A percentile compares a stretch with the other conserved stretches of the same genome.
Conservation (phyloP, 805 yeast species). For the Nakazawaea wickerhamii region DNA sequence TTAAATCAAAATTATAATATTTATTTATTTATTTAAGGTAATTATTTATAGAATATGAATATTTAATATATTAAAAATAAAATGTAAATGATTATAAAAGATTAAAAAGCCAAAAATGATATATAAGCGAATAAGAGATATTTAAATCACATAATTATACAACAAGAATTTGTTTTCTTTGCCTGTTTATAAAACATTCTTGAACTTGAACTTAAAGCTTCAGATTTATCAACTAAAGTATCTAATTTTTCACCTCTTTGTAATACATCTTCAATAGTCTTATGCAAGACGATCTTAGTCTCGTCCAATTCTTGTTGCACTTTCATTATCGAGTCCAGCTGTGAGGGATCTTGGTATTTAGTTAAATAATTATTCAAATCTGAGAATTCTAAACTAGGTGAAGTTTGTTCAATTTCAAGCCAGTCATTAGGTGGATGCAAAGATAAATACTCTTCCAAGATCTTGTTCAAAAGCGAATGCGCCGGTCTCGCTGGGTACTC, state of each 20-base stretch:
- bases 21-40: not conserved
- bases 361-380: constrained; percentile 63
- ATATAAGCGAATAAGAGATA: not conserved
- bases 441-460: constrained; percentile 83
- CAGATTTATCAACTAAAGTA: constrained; percentile 90
- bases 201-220: constrained; percentile 81
- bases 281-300: constrained; percentile 92
- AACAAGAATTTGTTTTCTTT: constrained; percentile 88
- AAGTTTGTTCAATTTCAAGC: constrained; percentile 42
- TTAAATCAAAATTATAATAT: constrained; percentile 28
- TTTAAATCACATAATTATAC: constrained; percentile 54
- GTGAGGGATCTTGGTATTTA: constrained; percentile 93
- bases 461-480: constrained; percentile 83
- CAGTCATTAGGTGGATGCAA: constrained; percentile 75
- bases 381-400: constrained; percentile 43
- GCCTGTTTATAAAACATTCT: constrained; percentile 97
- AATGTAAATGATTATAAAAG: not conserved
- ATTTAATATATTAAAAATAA: too few species aligned
- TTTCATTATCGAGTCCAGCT: constrained; percentile 94
- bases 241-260: constrained; percentile 97
- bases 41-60: not conserved
- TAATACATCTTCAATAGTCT: constrained; percentile 88
- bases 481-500: constrained; percentile 98
- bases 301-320: constrained; percentile 98
- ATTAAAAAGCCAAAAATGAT: too few species aligned